Conservation (phyloP, 2,329 filamentous ascomycete species). For the Cercospora berteroae region DNA sequence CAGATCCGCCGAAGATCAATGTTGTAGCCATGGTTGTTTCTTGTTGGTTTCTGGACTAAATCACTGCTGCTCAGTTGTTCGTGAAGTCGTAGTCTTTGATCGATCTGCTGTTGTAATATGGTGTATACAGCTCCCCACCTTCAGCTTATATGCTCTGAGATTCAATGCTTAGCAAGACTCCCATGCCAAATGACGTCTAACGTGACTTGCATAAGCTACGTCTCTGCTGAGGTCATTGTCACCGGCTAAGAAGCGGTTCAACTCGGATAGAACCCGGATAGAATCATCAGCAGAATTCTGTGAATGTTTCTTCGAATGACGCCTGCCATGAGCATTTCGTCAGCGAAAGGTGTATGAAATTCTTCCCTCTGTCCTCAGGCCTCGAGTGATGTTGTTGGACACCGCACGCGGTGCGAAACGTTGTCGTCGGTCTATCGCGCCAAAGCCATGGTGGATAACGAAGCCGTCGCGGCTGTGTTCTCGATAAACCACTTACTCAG, state of each 20-base stretch:
- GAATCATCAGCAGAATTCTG: not conserved
- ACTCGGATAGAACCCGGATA: not conserved
- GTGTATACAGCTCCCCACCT: not conserved
- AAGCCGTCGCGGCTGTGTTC: not conserved
- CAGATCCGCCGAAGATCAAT: constrained; percentile 40
- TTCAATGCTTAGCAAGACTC: not conserved
- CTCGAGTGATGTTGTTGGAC: not conserved
- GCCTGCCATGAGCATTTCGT: not conserved
- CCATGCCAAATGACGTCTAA: constrained; percentile 8
- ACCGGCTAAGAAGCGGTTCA: constrained; percentile 1
- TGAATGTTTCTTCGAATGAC: not conserved
- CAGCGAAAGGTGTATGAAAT: too few relatives aligned
- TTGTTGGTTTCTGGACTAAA: not conserved
- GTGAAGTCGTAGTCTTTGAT: not conserved
- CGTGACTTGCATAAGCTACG: not conserved
- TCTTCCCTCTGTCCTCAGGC: too few relatives aligned
- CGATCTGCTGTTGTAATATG: not conserved
- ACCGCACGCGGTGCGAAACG: not conserved
- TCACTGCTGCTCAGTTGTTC: not conserved
- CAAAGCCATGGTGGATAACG: not conserved
- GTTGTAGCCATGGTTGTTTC: constrained; percentile 27
- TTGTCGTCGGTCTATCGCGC: not conserved
- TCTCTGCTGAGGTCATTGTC: constrained; percentile 1
- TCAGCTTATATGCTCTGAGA: not conserved
- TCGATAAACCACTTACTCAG: not conserved